Evolutionary conservation across 345 rosid species (phyloP).

Genomic region (Salix exigua): DNA sequence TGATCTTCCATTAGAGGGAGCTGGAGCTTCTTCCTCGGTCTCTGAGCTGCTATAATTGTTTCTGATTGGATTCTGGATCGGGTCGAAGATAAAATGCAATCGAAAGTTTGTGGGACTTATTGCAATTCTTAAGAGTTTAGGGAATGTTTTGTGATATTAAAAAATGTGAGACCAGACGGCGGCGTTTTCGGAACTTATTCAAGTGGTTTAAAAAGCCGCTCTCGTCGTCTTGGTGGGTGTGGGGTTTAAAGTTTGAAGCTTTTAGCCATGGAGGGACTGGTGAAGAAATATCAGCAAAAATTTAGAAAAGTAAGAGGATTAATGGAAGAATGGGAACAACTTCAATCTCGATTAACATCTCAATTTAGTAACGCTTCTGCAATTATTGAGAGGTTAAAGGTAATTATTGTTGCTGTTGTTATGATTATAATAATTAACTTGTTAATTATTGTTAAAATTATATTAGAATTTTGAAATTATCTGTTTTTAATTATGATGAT

Average conservation of each 20-base stretch:
- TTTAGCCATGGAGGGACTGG: too few relatives aligned
- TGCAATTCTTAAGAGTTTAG: neutral
- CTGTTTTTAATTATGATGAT: neutral
- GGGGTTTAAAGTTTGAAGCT: too few relatives aligned
- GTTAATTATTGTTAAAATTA: neutral
- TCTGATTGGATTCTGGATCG: neutral
- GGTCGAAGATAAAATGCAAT: neutral
- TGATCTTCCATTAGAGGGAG: too few relatives aligned
- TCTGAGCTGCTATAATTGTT: neutral
- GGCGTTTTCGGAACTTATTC: neutral
- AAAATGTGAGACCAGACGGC: neutral
- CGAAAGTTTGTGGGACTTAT: neutral
- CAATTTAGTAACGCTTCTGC: slow-evolving; percentile 64
- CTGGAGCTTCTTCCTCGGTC: neutral
- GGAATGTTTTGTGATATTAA: neutral
- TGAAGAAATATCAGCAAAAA: slow-evolving; percentile 68
- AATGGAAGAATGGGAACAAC: slow-evolving; percentile 61
- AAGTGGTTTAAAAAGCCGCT: neutral
- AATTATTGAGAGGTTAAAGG: slow-evolving; percentile 68
- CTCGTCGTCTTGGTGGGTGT: neutral
- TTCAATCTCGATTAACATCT: slow-evolving; percentile 57
- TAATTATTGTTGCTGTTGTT: slow-evolving; percentile 1
- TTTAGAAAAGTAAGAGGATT: slow-evolving; percentile 54
- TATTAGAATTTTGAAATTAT: neutral
- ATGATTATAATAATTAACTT: neutral